A percentile compares a stretch with the other conserved stretches of the same genome.
Evolutionary conservation across 108 stramenopile genomes (phyloP).

Genomic region (Fistulifera pelliculosa): DNA sequence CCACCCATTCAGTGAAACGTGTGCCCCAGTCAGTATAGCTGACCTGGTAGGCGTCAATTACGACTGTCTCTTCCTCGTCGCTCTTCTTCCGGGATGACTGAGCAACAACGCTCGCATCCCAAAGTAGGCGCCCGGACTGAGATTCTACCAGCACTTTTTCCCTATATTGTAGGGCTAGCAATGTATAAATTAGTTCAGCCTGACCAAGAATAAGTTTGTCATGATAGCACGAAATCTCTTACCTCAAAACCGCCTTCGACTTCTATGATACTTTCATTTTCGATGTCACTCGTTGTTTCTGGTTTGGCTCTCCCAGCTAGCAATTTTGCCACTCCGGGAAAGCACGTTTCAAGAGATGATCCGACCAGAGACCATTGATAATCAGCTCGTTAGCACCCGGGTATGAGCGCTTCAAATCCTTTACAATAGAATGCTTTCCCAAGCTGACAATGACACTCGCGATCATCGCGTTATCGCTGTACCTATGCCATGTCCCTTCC

Average conservation of each 20-base stretch:
- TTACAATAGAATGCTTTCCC: conserved; percentile 46
- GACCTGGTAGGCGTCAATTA: conserved; percentile 49
- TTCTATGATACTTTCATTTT: neutral
- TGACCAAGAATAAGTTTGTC: neutral
- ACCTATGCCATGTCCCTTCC: conserved; percentile 43
- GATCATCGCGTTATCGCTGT: conserved; percentile 51
- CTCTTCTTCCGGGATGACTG: conserved; percentile 30
- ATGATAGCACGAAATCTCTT: neutral
- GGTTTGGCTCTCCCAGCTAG: neutral
- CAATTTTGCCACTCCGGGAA: conserved; percentile 10
- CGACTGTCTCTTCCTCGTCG: conserved; percentile 21
- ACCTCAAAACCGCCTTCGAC: conserved; percentile 9
- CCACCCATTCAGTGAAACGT: conserved; percentile 81
- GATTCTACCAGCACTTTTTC: conserved; percentile 75
- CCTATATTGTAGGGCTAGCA: conserved; percentile 35
- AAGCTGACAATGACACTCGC: conserved; percentile 69
- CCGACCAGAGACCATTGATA: conserved; percentile 45
- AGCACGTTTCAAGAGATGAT: conserved; percentile 37
- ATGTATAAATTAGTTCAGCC: neutral
- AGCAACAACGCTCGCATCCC: conserved; percentile 59
- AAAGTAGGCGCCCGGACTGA: conserved; percentile 37
- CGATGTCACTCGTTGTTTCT: neutral
- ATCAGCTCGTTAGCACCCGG: conserved; percentile 39
- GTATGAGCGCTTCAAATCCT: conserved; percentile 48
- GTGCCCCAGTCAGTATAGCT: conserved; percentile 76